Conservation (phyloP, 2,329 filamentous ascomycete genomes). For the Decorospora gaudefroyi region DNA sequence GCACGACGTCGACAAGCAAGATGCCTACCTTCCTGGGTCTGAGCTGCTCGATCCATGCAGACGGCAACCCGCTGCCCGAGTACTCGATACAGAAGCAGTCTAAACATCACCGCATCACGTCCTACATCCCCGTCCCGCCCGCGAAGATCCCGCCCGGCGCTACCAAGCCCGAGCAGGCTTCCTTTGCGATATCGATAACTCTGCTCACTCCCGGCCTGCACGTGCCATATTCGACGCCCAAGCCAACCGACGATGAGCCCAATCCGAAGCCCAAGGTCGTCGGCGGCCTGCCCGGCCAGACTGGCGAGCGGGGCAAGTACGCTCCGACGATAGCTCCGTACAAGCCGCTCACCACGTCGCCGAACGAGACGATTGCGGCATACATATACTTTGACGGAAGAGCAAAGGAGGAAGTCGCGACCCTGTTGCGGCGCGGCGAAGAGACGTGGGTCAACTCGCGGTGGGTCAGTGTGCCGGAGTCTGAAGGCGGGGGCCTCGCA, state of each 20-base stretch:
- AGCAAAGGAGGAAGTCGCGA: slow-evolving; percentile 95
- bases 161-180: slow-evolving; percentile 84
- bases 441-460: slow-evolving; percentile 99
- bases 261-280: slow-evolving; percentile 82
- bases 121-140: slow-evolving; percentile 94
- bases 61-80: slow-evolving; percentile 80
- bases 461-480: slow-evolving; percentile 92
- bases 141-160: slow-evolving; percentile 71
- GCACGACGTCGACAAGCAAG: slow-evolving; percentile 12
- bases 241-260: slow-evolving; percentile 74
- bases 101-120: slow-evolving; percentile 87
- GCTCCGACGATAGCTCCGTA: slow-evolving; percentile 74
- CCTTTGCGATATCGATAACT: slow-evolving; percentile 97
- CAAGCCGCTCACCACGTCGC: slow-evolving; percentile 86
- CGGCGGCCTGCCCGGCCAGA: slow-evolving; percentile 66
- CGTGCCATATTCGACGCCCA: slow-evolving; percentile 90
- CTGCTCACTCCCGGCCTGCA: slow-evolving; percentile 84
- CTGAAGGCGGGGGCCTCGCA: slow-evolving; percentile 89
- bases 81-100: slow-evolving; percentile 95
- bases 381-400: slow-evolving; percentile 99
- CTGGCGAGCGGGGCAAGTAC: slow-evolving; percentile 58
- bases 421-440: slow-evolving; percentile 85
- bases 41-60: slow-evolving; percentile 92
- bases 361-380: slow-evolving; percentile 95
- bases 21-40: slow-evolving; percentile 98